Evolutionary conservation across 2,329 filamentous ascomycete genomes (phyloP).

Genomic region (Colletotrichum sp.): DNA sequence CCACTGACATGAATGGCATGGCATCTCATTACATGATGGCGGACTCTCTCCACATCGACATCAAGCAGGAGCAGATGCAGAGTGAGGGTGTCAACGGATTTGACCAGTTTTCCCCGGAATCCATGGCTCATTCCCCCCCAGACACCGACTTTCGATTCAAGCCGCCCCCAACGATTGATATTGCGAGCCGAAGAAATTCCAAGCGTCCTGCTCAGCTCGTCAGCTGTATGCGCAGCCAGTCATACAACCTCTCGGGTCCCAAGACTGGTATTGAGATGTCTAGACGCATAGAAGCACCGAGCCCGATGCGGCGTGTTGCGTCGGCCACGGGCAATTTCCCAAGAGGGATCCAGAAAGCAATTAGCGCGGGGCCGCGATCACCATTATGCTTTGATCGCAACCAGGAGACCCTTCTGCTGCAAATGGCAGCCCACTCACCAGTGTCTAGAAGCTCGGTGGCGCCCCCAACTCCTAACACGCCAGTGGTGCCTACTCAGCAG

Average conservation of each 20-base stretch:
- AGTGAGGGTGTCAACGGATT: slow-evolving; percentile 17
- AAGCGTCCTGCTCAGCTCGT: slow-evolving; percentile 56
- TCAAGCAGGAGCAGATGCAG: slow-evolving; percentile 21
- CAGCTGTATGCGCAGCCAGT: slow-evolving; percentile 48
- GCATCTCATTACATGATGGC: not conserved
- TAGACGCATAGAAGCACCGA: slow-evolving; percentile 48
- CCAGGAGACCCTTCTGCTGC: slow-evolving; percentile 49
- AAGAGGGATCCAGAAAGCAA: slow-evolving; percentile 46
- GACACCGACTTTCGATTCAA: slow-evolving; percentile 44
- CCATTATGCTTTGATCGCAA: slow-evolving; percentile 50
- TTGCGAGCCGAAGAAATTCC: slow-evolving; percentile 57
- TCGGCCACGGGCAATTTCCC: slow-evolving; percentile 51
- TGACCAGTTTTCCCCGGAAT: slow-evolving; percentile 34
- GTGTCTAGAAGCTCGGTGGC: slow-evolving; percentile 46
- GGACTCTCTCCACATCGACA: slow-evolving; percentile 21
- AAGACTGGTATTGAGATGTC: slow-evolving; percentile 54
- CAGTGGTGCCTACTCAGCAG: slow-evolving; percentile 43
- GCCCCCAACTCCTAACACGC: slow-evolving; percentile 56
- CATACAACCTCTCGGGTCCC: slow-evolving; percentile 40
- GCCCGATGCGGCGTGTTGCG: slow-evolving; percentile 59
- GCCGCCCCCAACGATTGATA: slow-evolving; percentile 57
- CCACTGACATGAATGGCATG: slow-evolving; percentile 1
- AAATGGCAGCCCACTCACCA: slow-evolving; percentile 43
- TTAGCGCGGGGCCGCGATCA: slow-evolving; percentile 42
- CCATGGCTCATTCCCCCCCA: slow-evolving; percentile 31